Percentiles rank a stretch among this genome's conserved stretches.
Conservation (phyloP, 495 filamentous ascomycete genomes). For the Friedmanniomyces simplex region DNA sequence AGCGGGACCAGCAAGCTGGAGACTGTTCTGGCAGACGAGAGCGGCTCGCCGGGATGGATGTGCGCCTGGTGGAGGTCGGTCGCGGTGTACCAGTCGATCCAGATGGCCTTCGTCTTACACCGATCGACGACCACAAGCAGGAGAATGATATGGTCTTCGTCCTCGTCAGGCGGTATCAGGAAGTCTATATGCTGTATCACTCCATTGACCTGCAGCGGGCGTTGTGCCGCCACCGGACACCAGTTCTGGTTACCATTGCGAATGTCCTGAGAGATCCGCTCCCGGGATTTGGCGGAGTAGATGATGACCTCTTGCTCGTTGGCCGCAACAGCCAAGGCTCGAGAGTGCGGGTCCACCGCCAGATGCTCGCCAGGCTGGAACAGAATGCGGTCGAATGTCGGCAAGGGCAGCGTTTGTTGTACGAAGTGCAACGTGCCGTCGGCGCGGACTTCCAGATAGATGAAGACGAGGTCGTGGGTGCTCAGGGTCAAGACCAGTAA, state of each 20-base stretch:
- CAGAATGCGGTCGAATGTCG: constrained; percentile 42
- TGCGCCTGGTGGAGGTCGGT: neutral
- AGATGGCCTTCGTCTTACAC: constrained; percentile 10
- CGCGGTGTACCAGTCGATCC: constrained; percentile 12
- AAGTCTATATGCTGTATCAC: constrained; percentile 81
- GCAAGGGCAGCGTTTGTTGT: constrained; percentile 47
- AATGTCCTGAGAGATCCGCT: constrained; percentile 36
- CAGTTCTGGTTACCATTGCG: constrained; percentile 16
- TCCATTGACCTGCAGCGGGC: constrained; percentile 53
- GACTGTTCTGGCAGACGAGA: constrained; percentile 1
- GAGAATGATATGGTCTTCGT: constrained; percentile 60
- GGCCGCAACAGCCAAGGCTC: constrained; percentile 56
- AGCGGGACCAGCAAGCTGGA: constrained; percentile 19
- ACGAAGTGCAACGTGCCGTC: constrained; percentile 47
- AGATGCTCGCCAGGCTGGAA: constrained; percentile 64
- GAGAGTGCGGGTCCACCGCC: constrained; percentile 67
- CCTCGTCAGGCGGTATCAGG: constrained; percentile 53
- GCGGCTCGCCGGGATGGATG: neutral
- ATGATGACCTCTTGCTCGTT: constrained; percentile 48
- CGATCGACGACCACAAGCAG: constrained; percentile 52
- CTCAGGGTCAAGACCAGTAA: constrained; percentile 63
- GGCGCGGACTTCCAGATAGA: constrained; percentile 46
- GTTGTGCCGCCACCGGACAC: constrained; percentile 35
- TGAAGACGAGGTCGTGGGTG: constrained; percentile 57
- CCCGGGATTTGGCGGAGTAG: constrained; percentile 48